Evolutionary conservation across 225 moss, liverwort and hornwort species (phyloP).

Genomic region (Climacium dendroides): DNA sequence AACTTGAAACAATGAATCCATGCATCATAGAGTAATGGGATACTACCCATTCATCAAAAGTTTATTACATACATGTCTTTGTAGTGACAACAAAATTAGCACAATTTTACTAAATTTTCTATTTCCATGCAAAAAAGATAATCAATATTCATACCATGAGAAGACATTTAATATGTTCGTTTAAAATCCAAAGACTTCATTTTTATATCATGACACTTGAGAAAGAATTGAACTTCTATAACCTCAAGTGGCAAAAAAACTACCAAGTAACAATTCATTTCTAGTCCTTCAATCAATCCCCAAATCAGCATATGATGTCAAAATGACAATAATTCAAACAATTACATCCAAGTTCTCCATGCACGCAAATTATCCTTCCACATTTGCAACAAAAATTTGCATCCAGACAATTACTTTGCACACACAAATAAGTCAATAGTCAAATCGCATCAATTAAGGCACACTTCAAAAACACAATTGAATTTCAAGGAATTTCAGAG

Average conservation of each 20-base stretch:
- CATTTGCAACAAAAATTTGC: neutral
- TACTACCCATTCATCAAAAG: neutral
- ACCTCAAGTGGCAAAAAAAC: neutral
- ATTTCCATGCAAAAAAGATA: neutral
- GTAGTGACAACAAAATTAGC: neutral
- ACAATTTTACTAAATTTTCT: neutral
- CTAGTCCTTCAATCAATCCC: neutral
- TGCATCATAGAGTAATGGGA: neutral
- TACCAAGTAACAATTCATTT: neutral
- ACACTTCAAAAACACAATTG: neutral
- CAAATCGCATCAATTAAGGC: neutral
- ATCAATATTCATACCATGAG: neutral
- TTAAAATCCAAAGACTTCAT: neutral
- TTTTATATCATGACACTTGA: neutral
- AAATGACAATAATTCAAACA: neutral
- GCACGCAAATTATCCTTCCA: neutral
- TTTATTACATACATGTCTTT: neutral
- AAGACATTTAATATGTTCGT: neutral
- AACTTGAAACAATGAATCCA: neutral
- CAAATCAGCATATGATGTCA: neutral
- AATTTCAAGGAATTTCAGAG: neutral
- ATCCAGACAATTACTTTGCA: neutral
- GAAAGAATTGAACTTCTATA: neutral
- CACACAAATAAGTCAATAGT: neutral
- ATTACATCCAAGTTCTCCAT: neutral